Evolutionary conservation across 1,139 yeast species (phyloP).

Genomic region (Pichia sp.): DNA sequence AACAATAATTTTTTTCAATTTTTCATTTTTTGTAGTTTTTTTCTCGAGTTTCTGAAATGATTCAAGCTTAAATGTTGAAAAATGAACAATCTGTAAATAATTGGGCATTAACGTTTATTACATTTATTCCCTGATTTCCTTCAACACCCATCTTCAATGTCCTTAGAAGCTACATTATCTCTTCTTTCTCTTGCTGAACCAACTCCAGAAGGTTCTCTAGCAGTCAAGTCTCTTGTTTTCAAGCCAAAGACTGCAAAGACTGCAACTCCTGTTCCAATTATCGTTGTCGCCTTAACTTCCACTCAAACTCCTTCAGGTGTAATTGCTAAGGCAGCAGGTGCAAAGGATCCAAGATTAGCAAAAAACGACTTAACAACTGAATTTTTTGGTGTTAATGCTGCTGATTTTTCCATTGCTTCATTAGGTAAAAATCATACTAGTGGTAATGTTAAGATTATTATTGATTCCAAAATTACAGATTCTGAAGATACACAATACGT

Average conservation of each 20-base stretch:
- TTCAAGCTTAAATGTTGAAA: background rate
- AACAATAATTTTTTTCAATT: background rate
- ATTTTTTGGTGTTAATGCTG: conserved; percentile 57
- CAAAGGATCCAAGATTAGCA: conserved; percentile 85
- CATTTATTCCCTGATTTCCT: background rate
- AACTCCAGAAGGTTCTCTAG: conserved; percentile 36
- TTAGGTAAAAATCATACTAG: conserved; percentile 44
- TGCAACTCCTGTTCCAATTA: conserved; percentile 74
- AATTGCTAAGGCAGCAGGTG: conserved; percentile 62
- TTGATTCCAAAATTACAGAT: conserved; percentile 51
- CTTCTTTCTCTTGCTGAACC: conserved; percentile 48
- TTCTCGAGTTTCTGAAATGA: no score
- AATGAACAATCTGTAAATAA: background rate
- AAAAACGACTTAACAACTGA: conserved; percentile 68
- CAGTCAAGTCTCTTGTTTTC: conserved; percentile 68
- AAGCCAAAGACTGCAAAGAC: conserved; percentile 88
- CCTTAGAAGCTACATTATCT: conserved; percentile 49
- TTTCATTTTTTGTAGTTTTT: no score
- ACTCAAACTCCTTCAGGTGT: conserved; percentile 64
- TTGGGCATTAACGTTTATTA: background rate
- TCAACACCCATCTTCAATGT: conserved; percentile 31
- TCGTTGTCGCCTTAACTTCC: conserved; percentile 66
- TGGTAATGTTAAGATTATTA: conserved; percentile 57
- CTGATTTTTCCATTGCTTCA: conserved; percentile 60
- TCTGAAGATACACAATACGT: conserved; percentile 41